phyloP scores from a whole-genome alignment of 768 basidiomycete genomes.

The Termitomyces sp. region DNA sequence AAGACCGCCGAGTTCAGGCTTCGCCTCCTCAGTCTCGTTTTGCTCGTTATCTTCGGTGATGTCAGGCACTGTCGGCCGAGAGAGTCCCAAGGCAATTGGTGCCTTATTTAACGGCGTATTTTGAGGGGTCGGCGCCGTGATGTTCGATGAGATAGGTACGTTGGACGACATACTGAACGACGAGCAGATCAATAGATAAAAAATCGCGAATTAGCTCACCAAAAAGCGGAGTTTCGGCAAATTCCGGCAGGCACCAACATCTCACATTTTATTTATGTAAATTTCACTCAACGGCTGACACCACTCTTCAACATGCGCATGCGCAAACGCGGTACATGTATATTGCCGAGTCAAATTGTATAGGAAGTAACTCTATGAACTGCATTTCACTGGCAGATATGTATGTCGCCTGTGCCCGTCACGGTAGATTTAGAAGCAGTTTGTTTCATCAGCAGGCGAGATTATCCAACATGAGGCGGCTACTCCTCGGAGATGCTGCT shows the following conservation, averaged over 20 bases:
- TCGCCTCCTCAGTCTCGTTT: slow-evolving; percentile 47
- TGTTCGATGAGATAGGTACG: slow-evolving; percentile 57
- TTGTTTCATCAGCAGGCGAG: neutral
- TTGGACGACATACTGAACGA: slow-evolving; percentile 56
- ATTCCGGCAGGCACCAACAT: slow-evolving; percentile 1
- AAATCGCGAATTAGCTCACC: slow-evolving; percentile 8
- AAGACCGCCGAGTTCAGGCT: slow-evolving; percentile 32
- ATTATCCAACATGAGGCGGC: neutral
- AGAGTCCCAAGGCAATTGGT: slow-evolving; percentile 73
- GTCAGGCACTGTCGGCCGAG: slow-evolving; percentile 84
- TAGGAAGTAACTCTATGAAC: neutral
- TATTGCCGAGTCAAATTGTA: neutral
- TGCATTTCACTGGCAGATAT: neutral
- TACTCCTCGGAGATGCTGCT: neutral
- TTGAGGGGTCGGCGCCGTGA: slow-evolving; percentile 89
- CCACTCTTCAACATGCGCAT: too few species aligned
- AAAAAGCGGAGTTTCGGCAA: slow-evolving; percentile 17
- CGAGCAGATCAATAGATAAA: slow-evolving; percentile 15
- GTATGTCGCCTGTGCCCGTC: neutral
- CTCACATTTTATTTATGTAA: neutral
- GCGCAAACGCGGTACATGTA: neutral
- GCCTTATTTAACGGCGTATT: slow-evolving; percentile 86
- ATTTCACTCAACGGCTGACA: neutral
- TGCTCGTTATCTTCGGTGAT: slow-evolving; percentile 79
- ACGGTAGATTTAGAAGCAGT: neutral